Base-by-base conservation (phyloP, 306 rosid species). In the Acacia melanoxylon region DNA sequence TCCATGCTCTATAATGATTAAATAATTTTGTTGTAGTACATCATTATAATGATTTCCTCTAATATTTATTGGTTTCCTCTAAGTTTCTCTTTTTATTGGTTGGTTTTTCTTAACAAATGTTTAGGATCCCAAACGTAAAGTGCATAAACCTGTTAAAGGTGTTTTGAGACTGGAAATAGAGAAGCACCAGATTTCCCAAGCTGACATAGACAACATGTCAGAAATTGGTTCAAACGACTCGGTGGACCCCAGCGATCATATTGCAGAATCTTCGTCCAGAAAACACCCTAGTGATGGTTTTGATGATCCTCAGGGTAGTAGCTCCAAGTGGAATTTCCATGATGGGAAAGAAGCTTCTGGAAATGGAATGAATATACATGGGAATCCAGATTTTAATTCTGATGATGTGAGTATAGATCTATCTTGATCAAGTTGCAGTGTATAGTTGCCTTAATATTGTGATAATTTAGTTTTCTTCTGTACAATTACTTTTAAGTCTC, bases 61-160 rank as follows among this genome's bases (percentile, higher is more conserved):
- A 37, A 46, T 52, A 35, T 6, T 10, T 35, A 14, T 74, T 72
- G 51, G 63, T 77, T 35, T 44, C 61, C 62, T 27, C 71, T 82
- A 58, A 80, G 72, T 51, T 74, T 61, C 77, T 69, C 78, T 76
- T 54, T 79, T 42, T 84, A 37, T 31, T 42, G 37, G 31, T 42
- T 78, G 75, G 24, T 83, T 37, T 72, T 58, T 79, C 35, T 71
- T 49, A 51, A 68, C 48, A 72, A 85, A 71, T 84, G 31, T 78
- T 45, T 70, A 95, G 99, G 99, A 95, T 86, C 99, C 99, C 45
- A 95, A 95, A 82, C 93, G 91, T 61, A 95, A 95, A 90, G 90
- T 92, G 83, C 94, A 93, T 82, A 95, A 95, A 83, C 99, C 99
- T 79, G 94, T 95, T 52, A 95, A 93, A 87, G 98, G 99, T 46